Percentiles rank a stretch among this genome's conserved stretches.
phyloP scores from a whole-genome alignment of 1,284 basidiomycete species.

The Fomitiporia mediterranea region DNA sequence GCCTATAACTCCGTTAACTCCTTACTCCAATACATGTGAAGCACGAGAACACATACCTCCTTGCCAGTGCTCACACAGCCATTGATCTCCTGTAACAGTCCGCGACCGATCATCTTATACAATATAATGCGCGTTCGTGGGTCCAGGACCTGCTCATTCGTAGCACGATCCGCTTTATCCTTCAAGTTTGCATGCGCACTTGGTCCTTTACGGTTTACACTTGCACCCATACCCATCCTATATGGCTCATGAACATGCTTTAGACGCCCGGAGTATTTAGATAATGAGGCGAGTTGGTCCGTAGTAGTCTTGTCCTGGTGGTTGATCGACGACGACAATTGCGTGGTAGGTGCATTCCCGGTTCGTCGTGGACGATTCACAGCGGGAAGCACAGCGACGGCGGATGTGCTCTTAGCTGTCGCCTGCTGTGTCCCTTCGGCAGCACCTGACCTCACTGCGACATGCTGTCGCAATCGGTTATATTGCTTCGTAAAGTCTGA shows the following conservation, averaged over 20 bases:
- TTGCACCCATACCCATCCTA: constrained; percentile 70
- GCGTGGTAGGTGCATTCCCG: constrained; percentile 13
- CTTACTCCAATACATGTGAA: neutral
- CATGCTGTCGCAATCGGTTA: constrained; percentile 85
- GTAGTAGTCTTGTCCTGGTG: constrained; percentile 48
- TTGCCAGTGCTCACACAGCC: constrained; percentile 95
- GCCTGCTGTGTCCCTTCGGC: constrained; percentile 49
- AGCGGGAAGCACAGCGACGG: constrained; percentile 63
- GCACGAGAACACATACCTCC: constrained; percentile 54
- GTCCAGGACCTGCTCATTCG: constrained; percentile 92
- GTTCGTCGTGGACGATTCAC: constrained; percentile 58
- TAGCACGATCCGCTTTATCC: constrained; percentile 92
- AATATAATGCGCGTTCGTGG: constrained; percentile 86
- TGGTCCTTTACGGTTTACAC: constrained; percentile 86
- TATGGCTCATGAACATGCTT: constrained; percentile 72
- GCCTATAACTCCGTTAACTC: constrained; percentile 48
- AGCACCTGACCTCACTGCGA: constrained; percentile 65
- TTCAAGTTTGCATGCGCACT: constrained; percentile 81
- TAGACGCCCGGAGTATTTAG: constrained; percentile 67
- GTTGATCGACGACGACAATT: constrained; percentile 22
- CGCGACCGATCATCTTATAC: constrained; percentile 91
- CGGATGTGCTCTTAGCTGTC: constrained; percentile 40
- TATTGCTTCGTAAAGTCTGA: constrained; percentile 96
- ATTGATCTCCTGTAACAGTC: constrained; percentile 81
- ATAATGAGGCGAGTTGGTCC: constrained; percentile 64